These are phyloP conservation scores for Penicillium simplicissimum DNA, from an alignment of 495 filamentous ascomycete species.

Conservation along the genomic window DNA sequence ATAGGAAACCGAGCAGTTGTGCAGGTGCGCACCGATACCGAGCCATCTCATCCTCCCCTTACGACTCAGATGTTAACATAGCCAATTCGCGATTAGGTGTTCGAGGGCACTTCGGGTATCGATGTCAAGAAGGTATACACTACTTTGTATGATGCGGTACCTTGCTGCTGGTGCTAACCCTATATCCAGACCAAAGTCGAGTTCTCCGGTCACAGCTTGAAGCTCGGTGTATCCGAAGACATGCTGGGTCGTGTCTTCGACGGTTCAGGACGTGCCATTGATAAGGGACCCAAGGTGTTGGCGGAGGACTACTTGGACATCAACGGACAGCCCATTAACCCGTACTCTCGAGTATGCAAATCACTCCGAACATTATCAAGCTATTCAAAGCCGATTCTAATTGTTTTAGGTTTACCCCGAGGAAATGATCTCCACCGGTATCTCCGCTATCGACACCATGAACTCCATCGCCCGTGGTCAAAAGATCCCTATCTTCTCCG, in stretches of 20 bases:
- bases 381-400: conserved; percentile 20
- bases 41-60: conserved; percentile 7
- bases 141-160: neutral
- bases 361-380: neutral
- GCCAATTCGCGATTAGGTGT: conserved; percentile 63
- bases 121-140: conserved; percentile 91
- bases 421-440: conserved; percentile 99
- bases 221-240: conserved; percentile 97
- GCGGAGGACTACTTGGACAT: conserved; percentile 98
- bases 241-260: conserved; percentile 99
- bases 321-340: conserved; percentile 99
- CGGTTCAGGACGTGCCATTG: conserved; percentile 93
- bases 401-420: conserved; percentile 83
- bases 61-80: conserved; percentile 25
- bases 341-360: conserved; percentile 80
- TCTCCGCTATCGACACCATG: conserved; percentile 99
- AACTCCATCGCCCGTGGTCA: conserved; percentile 99
- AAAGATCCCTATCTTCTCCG: conserved; percentile 99
- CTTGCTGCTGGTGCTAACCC: conserved; percentile 25
- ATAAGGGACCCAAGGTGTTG: conserved; percentile 97
- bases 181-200: conserved; percentile 80
- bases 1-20: conserved; percentile 89
- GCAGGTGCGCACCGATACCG: conserved; percentile 56
- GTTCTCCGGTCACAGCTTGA: conserved; percentile 94
- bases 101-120: conserved; percentile 94